Evolutionary conservation across 495 filamentous ascomycete species (phyloP).

Genomic region (Baudoinia panamericana): DNA sequence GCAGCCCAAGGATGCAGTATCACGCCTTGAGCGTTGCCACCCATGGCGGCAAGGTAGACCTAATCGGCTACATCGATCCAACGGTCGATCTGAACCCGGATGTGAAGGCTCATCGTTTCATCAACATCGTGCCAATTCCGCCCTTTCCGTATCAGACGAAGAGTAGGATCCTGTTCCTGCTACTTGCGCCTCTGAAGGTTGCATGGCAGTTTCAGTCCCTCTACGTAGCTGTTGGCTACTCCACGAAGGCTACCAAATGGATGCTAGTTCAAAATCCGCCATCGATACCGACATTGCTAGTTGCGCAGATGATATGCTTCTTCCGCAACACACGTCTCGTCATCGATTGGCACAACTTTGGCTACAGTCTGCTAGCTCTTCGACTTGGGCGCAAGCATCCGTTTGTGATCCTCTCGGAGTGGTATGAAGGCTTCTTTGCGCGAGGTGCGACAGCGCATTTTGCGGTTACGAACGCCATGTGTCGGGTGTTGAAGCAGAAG

Average conservation of each 20-base stretch:
- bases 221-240: conserved; percentile 57
- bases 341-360: conserved; percentile 99
- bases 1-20: conserved; percentile 97
- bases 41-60: conserved; percentile 62
- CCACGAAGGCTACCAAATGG: conserved; percentile 58
- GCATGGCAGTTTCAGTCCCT: conserved; percentile 63
- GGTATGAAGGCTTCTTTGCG: conserved; percentile 63
- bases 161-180: conserved; percentile 61
- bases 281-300: conserved; percentile 74
- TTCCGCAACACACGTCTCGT: conserved; percentile 70
- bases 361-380: conserved; percentile 81
- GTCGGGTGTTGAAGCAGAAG: conserved; percentile 47
- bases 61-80: conserved; percentile 74
- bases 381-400: conserved; percentile 52
- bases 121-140: conserved; percentile 54
- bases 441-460: conserved; percentile 60
- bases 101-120: conserved; percentile 46
- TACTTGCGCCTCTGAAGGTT: conserved; percentile 76
- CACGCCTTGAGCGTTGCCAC: conserved; percentile 88
- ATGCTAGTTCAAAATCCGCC: conserved; percentile 88
- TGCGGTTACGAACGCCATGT: conserved; percentile 83
- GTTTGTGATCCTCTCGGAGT: conserved; percentile 57
- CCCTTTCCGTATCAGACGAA: conserved; percentile 55
- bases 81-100: conserved; percentile 54
- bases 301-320: conserved; percentile 59